Base-by-base conservation (phyloP, 1,139 yeast genomes). In the Protomyces lactucae-debilis region DNA sequence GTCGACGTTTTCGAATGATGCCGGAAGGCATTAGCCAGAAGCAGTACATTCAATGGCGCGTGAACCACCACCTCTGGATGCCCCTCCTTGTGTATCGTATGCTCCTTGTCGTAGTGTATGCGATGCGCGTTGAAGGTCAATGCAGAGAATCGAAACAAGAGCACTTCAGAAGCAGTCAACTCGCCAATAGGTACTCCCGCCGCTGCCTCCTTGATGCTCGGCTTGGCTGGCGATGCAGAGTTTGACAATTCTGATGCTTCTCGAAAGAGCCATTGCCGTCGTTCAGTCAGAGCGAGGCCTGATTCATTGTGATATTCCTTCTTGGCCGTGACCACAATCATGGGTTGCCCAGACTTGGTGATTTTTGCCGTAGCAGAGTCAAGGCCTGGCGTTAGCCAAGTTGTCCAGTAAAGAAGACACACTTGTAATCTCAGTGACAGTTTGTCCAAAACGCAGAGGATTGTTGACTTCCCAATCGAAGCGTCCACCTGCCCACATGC, bases 401-500 rank as follows among this genome's bases (percentile, higher is more conserved):
- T 28, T 28, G 32, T 28, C 8, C 8, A 28, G 32, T 3, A 6
- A 28, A 6, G 32, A 28, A 28, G 6, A 28, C 32, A 28, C 18
- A 48, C 55, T 45, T 12, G 64, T 61, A 0, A 68, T 43, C 63
- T 75, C 78, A 9, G 60, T 52, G 60, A 76, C 72, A 0, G 70
- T 69, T 16, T 73, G 72, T 6, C 81, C 80, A 39, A 79, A 73
- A 9, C 53, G 57, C 3, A 84, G 67, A 0, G 78, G 75, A n/a
- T 74, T 71, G 0, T 67, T 67, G 8, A 64, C 64, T 57, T 71
- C 73, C 71, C 72, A 82, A 80, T 74, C 75, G 36, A 89, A 75
- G 32, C 79, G 74, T 0, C 97, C 97, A 48, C 85, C 84, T 0
- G 83, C 85, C 97, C 97, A 92, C 84, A 92, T 82, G 43, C 97